Percentiles rank a stretch among this genome's conserved stretches.
Conservation (phyloP, 1,139 yeast species). For the Taphrina sp. region DNA sequence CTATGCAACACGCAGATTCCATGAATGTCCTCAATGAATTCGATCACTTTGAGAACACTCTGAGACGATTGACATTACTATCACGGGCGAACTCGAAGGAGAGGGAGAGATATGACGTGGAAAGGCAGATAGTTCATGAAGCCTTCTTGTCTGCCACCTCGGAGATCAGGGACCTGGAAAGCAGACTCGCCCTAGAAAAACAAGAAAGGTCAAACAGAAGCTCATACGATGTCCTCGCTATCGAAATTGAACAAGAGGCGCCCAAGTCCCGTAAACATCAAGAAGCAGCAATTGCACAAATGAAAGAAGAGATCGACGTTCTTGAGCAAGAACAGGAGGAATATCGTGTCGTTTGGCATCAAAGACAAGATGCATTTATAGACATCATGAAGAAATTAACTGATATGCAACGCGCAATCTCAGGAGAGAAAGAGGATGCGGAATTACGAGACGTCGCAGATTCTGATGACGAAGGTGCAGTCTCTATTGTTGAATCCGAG, state of each 20-base stretch:
- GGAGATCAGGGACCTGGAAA: not conserved
- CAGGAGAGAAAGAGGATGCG: conserved; percentile 19
- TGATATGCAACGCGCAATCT: conserved; percentile 1
- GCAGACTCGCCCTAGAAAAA: not conserved
- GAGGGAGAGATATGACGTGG: conserved; percentile 35
- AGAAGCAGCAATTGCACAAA: not conserved
- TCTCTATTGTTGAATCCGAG: too few species aligned
- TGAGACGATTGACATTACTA: not conserved
- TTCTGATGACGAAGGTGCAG: conserved; percentile 29
- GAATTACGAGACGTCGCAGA: conserved; percentile 17
- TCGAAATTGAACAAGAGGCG: not conserved
- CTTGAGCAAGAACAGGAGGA: conserved; percentile 5
- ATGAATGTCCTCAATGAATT: not conserved
- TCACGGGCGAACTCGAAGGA: conserved; percentile 11
- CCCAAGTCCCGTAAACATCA: conserved; percentile 8
- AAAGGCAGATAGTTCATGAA: conserved; percentile 29
- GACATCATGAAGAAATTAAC: conserved; percentile 11
- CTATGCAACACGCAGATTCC: not conserved
- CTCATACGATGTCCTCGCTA: conserved; percentile 5
- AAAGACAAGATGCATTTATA: conserved; percentile 5
- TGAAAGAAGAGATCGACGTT: conserved; percentile 7
- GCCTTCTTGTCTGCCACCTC: not conserved
- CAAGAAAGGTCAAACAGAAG: not conserved
- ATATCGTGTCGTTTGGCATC: conserved; percentile 10
- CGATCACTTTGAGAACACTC: conserved; percentile 2